Base-by-base conservation (phyloP, 2,329 filamentous ascomycete species). In the Aureobasidium sp. region DNA sequence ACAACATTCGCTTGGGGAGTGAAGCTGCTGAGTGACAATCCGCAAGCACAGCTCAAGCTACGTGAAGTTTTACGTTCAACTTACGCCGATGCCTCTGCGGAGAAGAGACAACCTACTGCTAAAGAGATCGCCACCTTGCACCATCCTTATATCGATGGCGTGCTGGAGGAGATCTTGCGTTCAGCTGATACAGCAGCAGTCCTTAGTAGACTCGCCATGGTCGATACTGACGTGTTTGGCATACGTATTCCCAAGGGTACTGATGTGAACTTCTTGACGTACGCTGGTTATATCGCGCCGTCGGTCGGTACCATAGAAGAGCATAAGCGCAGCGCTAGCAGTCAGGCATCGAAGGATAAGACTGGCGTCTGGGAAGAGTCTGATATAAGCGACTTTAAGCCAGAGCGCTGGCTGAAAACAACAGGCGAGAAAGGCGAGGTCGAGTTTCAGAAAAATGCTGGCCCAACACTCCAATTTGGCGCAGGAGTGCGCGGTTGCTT, bases 61-160 rank as follows among this genome's bases (percentile, higher is more conserved):
- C 74, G 76, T 1, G 42, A 48, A 2, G 63, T 64, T 0, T 65
- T 79, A 0, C 69, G 65, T 7, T 56, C 61, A 7, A 67, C 68
- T 2, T 74, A 75, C 49, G 53, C 65, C 0, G 61, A 56, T 8
- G 69, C 71, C 5, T 29, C 39, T n/a, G 39, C 20, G n/a, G 56
- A 45, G n/a, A 17, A 58, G 39, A 47, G n/a, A 36, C 45, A 66
- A 3, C 76, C 74, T 5, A 69, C 69, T 3, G 66, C 69, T 1
- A 59, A 67, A 5, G 73, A 75, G 31, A 73, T 79, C 12, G 59
- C 42, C 29, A 61, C 61, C 15, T 63, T 68, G 4, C 63, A 67
- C 3, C 64, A 76, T 25, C 75, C 73, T 2, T 80, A 79, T 55
- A 74, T 80, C 11, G 76, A 79, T 58, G 78, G 74, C 0, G 64